Evolutionary conservation across 106 monocot genomes (phyloP).

Genomic region (Acorus calamus): DNA sequence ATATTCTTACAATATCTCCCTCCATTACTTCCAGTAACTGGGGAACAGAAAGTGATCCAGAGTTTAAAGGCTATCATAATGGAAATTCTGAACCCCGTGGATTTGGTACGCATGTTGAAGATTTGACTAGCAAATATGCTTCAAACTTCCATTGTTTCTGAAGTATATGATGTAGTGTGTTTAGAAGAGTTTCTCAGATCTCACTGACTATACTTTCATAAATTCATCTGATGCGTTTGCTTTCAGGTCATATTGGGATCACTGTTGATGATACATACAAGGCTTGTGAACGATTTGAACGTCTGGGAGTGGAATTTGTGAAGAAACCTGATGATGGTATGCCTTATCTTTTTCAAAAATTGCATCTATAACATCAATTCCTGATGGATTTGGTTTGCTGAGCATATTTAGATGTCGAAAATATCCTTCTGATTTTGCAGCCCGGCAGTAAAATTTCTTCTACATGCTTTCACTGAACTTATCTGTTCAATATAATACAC

Average conservation of each 20-base stretch:
- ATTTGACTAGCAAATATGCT: background rate
- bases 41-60: slow-evolving; percentile 97
- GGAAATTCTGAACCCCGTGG: slow-evolving; percentile 99
- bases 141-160: too few species aligned
- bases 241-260: slow-evolving; percentile 86
- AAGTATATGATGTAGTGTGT: too few species aligned
- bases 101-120: slow-evolving; percentile 50
- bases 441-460: too few species aligned
- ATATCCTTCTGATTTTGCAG: background rate
- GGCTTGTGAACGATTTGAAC: slow-evolving; percentile 90
- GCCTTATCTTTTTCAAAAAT: background rate
- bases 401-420: background rate
- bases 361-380: too few species aligned
- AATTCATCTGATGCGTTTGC: background rate
- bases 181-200: too few species aligned
- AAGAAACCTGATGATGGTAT: slow-evolving; percentile 98
- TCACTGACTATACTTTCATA: too few species aligned
- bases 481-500: too few species aligned
- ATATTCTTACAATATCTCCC: background rate
- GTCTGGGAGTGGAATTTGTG: slow-evolving; percentile 85
- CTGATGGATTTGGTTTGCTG: too few species aligned
- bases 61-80: slow-evolving; percentile 95
- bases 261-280: slow-evolving; percentile 93
- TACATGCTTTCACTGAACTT: too few species aligned
- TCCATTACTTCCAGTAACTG: slow-evolving; percentile 50